Conservation (phyloP, 2,329 filamentous ascomycete species). For the Reticulascus tulasneorum region DNA sequence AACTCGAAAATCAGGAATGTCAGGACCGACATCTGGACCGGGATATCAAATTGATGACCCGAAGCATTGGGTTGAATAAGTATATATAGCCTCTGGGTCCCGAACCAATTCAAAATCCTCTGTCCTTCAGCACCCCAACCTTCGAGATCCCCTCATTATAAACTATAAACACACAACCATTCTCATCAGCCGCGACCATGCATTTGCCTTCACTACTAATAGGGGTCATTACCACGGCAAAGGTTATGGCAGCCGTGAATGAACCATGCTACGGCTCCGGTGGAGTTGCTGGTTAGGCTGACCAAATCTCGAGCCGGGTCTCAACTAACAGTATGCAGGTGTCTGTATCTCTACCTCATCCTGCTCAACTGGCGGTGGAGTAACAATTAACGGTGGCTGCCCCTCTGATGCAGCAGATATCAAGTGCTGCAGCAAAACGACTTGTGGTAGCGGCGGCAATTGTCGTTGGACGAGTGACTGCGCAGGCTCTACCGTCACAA, state of each 20-base stretch:
- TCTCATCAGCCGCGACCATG: no score
- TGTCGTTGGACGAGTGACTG: constrained; percentile 36
- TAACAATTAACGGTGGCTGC: constrained; percentile 31
- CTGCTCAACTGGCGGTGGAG: constrained; percentile 33
- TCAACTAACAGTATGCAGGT: constrained; percentile 15
- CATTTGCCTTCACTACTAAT: background rate
- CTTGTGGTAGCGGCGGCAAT: constrained; percentile 30
- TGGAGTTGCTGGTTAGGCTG: constrained; percentile 13
- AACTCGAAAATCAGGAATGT: no score
- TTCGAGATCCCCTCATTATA: no score
- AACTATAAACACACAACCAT: no score
- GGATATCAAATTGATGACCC: no score
- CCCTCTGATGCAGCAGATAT: constrained; percentile 31
- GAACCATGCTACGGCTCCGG: constrained; percentile 25
- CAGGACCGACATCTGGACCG: no score
- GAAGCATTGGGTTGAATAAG: no score
- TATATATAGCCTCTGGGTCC: no score
- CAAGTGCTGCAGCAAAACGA: constrained; percentile 38
- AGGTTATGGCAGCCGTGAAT: constrained; percentile 22
- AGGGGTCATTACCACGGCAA: constrained; percentile 3
- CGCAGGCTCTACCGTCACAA: constrained; percentile 21
- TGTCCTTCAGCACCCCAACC: no score
- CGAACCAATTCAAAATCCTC: no score
- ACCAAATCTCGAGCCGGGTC: constrained; percentile 5
- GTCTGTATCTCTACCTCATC: constrained; percentile 33